Evolutionary conservation across 495 filamentous ascomycete species (phyloP).

Genomic region (Aspergillus affinis): DNA sequence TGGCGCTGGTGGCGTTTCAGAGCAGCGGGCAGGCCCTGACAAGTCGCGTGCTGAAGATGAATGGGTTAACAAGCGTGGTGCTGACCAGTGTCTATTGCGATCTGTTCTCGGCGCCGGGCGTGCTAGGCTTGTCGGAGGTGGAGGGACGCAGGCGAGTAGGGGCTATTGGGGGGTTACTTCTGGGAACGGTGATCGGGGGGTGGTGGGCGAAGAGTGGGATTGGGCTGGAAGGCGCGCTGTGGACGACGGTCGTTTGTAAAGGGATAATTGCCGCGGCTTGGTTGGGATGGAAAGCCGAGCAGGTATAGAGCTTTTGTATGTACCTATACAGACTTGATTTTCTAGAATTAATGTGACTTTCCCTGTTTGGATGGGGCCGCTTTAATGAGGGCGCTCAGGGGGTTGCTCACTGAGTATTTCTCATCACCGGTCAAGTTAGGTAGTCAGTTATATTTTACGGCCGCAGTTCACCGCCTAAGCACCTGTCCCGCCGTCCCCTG

Average conservation of each 20-base stretch:
- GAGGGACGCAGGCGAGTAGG: conserved; percentile 59
- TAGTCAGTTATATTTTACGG: no score
- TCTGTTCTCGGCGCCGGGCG: conserved; percentile 60
- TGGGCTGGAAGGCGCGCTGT: conserved; percentile 62
- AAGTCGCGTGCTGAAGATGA: conserved; percentile 62
- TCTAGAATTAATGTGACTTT: no score
- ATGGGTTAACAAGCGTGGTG: conserved; percentile 65
- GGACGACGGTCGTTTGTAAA: conserved; percentile 60
- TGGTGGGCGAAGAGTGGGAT: conserved; percentile 53
- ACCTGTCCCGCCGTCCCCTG: no score
- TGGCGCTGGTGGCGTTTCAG: conserved; percentile 68
- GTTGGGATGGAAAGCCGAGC: conserved; percentile 49
- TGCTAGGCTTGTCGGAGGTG: conserved; percentile 51
- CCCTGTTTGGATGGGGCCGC: no score
- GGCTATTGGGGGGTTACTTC: conserved; percentile 57
- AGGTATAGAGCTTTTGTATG: not conserved
- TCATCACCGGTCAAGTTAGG: no score
- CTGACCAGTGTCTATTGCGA: conserved; percentile 73
- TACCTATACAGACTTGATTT: no score
- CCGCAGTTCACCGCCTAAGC: no score
- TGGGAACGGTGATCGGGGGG: conserved; percentile 61
- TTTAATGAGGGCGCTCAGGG: no score
- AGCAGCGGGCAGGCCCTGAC: conserved; percentile 68
- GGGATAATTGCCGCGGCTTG: conserved; percentile 50
- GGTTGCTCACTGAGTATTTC: no score